Conservation (phyloP, 2,329 filamentous ascomycete species). For the Ophiostoma sp. region DNA sequence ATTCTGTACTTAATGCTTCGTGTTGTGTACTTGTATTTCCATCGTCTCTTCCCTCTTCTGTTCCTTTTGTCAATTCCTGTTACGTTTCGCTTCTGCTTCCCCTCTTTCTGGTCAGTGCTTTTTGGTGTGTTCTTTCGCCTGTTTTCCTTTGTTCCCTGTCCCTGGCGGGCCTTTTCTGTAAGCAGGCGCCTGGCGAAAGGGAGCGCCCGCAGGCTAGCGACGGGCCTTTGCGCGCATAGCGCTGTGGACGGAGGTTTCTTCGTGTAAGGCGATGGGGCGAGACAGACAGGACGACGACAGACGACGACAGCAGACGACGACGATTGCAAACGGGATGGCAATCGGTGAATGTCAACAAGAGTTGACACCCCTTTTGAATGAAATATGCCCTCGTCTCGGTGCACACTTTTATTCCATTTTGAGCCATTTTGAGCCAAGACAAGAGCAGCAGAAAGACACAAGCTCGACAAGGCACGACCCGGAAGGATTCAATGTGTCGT, state of each 20-base stretch:
- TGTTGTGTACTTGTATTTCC: neutral
- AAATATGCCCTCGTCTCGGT: neutral
- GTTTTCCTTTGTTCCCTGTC: neutral
- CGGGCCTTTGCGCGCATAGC: conserved; percentile 10
- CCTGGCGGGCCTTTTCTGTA: neutral
- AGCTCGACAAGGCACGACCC: too few species aligned
- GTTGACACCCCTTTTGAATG: neutral
- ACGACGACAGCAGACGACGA: neutral
- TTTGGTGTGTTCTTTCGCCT: neutral
- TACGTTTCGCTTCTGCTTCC: neutral
- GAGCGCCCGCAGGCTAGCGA: conserved; percentile 16
- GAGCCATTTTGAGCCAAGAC: neutral
- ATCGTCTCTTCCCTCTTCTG: neutral
- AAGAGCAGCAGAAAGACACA: neutral
- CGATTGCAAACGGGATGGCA: neutral
- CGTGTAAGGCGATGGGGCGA: neutral
- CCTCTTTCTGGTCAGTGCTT: conserved; percentile 4
- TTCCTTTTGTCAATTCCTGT: neutral
- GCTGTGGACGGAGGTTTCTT: neutral
- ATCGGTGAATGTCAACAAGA: neutral
- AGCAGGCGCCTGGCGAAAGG: neutral
- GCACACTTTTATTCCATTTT: neutral
- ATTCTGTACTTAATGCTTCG: too few species aligned
- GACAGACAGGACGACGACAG: neutral
- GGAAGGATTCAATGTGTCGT: conserved; percentile 9